Conservation (phyloP, 495 filamentous ascomycete species). For the Aspergillus cristatus region DNA sequence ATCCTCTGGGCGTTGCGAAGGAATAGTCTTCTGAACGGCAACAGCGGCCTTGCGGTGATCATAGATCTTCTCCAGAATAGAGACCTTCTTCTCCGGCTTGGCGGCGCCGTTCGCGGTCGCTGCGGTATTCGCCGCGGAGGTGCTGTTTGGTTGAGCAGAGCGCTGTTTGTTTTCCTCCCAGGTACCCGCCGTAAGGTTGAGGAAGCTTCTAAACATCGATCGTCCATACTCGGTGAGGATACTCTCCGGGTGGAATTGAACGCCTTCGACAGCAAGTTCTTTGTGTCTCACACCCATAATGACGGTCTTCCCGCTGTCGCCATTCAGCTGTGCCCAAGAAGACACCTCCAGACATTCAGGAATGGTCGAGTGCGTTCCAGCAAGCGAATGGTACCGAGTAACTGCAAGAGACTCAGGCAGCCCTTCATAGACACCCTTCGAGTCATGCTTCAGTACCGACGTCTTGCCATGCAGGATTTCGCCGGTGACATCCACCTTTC, state of each 20-base stretch:
- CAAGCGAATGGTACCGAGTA: constrained; percentile 93
- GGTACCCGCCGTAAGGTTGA: constrained; percentile 76
- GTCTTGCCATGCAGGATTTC: constrained; percentile 98
- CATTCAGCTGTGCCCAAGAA: constrained; percentile 65
- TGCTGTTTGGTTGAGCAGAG: constrained; percentile 10
- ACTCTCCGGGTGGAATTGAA: constrained; percentile 97
- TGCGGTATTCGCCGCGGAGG: constrained; percentile 10
- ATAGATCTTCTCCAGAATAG: constrained; percentile 89
- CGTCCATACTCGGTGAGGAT: constrained; percentile 87
- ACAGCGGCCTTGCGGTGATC: constrained; percentile 70
- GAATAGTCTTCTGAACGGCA: constrained; percentile 73
- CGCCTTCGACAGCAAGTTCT: constrained; percentile 78
- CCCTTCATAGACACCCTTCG: constrained; percentile 74
- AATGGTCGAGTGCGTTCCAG: constrained; percentile 82
- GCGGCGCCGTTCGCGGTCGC: constrained; percentile 15
- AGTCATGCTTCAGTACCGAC: constrained; percentile 77
- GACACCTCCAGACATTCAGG: constrained; percentile 82
- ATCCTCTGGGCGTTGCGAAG: constrained; percentile 72
- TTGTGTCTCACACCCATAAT: constrained; percentile 98
- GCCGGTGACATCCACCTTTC: constrained; percentile 83
- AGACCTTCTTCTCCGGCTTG: constrained; percentile 50
- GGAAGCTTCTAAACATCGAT: constrained; percentile 84
- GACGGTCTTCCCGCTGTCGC: constrained; percentile 54
- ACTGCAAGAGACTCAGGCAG: constrained; percentile 72
- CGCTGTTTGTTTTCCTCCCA: constrained; percentile 69